Evolutionary conservation across 2,329 filamentous ascomycete species (phyloP), one percentile per base, ranked within the genome.

Genomic region (Aspergillus thermomutatus): DNA sequence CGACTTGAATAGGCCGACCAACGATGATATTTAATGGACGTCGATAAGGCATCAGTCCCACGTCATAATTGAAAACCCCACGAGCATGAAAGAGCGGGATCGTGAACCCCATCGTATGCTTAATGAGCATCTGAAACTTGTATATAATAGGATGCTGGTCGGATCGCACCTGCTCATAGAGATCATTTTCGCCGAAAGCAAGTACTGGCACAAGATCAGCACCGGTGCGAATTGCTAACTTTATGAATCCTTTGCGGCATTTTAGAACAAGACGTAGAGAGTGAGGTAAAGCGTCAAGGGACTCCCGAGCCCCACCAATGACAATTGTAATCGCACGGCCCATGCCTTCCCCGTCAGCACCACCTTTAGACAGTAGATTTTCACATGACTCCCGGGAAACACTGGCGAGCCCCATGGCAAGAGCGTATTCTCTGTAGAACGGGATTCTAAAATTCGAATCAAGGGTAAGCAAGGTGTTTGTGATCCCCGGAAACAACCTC

Each of bases 261-360:
- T 88, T 87, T 50, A 97, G 82, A 3, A 97, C 87, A 9, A 97
- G 82, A 4, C 87, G 86, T 55, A 97, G 75, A 14, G 82, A 84
- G 51, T 89, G 84, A 0, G 94, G 94, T 59, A 89, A 86, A 0
- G 93, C 91, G 71, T 96, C 91, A 2, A 99, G 86, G 1, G 91
- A 94, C 76, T 99, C 94, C 17, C 91, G 85, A 3, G 94, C 94
- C 8, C 94, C 94, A 50, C 94, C 94, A 46, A 97, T 83, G 19
- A 97, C 94, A 65, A 99, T 96, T 2, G 94, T 97, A 56, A 97
- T 95, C 50, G 90, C 92, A n/a, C 92, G 89, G 17, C 94, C 92
- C 87, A 92, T 93, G 26, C 92, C 93, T 68, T 93, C 88, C 53
- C 79, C 79, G 60, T 96, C 89, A 4, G 79, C 75, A 0, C 92